phyloP scores from a whole-genome alignment of 192 early-diverging fungal genomes.

The Coemansia sp. region DNA sequence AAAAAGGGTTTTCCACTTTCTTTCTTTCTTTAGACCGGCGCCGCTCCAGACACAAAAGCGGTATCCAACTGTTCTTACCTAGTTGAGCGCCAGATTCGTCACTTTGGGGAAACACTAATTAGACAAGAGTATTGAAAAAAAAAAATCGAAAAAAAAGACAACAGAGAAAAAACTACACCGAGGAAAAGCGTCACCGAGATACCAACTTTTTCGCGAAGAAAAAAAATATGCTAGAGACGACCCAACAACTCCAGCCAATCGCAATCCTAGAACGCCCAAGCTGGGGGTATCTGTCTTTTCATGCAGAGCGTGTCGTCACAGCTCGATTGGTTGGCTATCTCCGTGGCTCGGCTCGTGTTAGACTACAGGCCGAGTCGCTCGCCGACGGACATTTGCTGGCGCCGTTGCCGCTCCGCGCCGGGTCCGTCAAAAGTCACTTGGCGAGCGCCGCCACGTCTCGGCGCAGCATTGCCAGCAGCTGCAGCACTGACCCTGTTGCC shows the following conservation, averaged over 20 bases:
- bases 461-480: neutral
- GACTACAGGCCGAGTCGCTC: slow-evolving; percentile 37
- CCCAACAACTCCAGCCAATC: neutral
- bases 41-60: neutral
- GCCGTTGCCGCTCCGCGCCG: slow-evolving; percentile 21
- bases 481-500: neutral
- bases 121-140: slow-evolving; percentile 9
- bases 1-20: no score
- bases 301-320: slow-evolving; percentile 6
- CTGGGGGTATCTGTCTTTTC: neutral
- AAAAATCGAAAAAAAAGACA: slow-evolving; percentile 13
- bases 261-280: neutral
- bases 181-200: neutral
- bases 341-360: slow-evolving; percentile 8
- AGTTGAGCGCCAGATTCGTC: slow-evolving; percentile 3
- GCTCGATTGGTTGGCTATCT: neutral
- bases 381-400: slow-evolving; percentile 37
- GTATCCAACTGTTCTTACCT: neutral
- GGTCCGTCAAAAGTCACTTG: slow-evolving; percentile 21
- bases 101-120: neutral
- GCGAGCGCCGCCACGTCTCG: neutral
- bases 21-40: no score
- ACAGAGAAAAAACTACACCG: neutral
- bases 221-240: slow-evolving; percentile 8
- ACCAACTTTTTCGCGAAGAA: neutral